Evolutionary conservation across 257 asterid genomes (phyloP), one percentile per base, ranked within the genome.

Genomic region (Ilex aquifolium): DNA sequence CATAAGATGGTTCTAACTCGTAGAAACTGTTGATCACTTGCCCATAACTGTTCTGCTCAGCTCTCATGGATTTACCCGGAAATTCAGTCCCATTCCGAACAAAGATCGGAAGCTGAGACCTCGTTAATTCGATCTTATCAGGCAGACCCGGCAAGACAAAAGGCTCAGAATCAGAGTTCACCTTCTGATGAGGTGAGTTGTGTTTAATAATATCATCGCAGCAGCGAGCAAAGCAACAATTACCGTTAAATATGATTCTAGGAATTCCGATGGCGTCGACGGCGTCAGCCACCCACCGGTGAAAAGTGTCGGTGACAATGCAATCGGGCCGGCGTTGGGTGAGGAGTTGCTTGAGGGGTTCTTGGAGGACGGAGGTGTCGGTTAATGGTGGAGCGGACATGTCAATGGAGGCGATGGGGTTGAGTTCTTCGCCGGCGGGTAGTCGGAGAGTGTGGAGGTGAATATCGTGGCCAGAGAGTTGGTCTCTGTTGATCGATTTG

Each of bases 1-100:
- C 82, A 60, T 81, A 86, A 17, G 64, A 78, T 0, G 76, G 68
- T 58, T 86, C 91, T 10, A 86, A 79, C 66, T 86, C 91, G 10
- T 74, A 74, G 57, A 76, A 82, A 69, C 85, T 74, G 56, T 82
- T 82, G 5, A 76, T 32, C 4, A 82, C 44, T 7, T 67, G 69
- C 42, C 88, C 85, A 15, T 74, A 70, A 46, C 80, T 59, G 40
- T 16, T 78, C 2, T 0, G 2, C 27, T 69, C 77, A 2, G 82
- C 85, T 57, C 13, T 54, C 1, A 63, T 36, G 52, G 14, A 27
- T 49, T 40, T 2, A 56, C 27, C 27, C 27, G 0, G 51, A 73
- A 5, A 21, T 39, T 13, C 27, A 21, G 27, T 0, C 58, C 7
- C 0, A 73, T 4, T 2, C 32, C 27, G 27, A 21, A 21, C 27